Evolutionary conservation across 805 yeast species (phyloP).

Genomic region (Saccharomycopsis amapae): DNA sequence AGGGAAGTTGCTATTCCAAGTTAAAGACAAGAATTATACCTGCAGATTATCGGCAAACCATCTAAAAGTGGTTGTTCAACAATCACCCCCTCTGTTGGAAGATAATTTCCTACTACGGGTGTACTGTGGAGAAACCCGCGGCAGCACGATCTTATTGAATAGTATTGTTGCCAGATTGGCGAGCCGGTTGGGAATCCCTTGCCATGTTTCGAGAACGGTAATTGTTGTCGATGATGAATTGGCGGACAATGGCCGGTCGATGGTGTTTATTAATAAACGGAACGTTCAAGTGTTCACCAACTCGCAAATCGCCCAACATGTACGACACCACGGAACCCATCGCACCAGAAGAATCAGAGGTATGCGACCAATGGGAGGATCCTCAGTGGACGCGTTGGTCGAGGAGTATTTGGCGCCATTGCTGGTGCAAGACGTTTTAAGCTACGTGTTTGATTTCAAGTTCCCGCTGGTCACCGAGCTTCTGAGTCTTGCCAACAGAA

Average conservation of each 20-base stretch:
- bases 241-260: not conserved
- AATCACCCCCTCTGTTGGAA: not conserved
- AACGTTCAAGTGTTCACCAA: not conserved
- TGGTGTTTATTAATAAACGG: not conserved
- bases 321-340: too few species aligned
- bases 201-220: not conserved
- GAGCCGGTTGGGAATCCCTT: not conserved
- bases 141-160: not conserved
- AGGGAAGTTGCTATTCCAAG: not conserved
- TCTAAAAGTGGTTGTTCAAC: not conserved
- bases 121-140: conserved; percentile 3
- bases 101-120: not conserved
- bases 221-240: not conserved
- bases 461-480: conserved; percentile 1
- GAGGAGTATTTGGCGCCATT: not conserved
- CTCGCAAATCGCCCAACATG: not conserved
- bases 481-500: not conserved
- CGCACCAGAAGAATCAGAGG: too few species aligned
- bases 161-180: not conserved
- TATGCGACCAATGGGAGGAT: not conserved
- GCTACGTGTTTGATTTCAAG: not conserved
- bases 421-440: not conserved
- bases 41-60: not conserved
- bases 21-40: not conserved
- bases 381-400: not conserved